These are phyloP conservation scores for Miamiensis avidus DNA, from an alignment of 169 alveolate species.

Conservation along the genomic window DNA sequence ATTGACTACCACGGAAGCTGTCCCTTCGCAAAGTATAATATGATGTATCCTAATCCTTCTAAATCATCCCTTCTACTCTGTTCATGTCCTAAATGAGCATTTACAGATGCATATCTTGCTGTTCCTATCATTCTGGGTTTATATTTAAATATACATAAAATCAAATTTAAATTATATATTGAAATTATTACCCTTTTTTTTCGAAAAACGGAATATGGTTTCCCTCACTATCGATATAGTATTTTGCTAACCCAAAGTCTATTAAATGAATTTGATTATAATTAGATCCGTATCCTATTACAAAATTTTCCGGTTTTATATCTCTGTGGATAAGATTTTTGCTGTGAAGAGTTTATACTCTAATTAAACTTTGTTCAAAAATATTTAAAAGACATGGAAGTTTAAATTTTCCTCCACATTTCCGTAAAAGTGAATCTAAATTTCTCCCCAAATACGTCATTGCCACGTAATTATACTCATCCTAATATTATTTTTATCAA, in stretches of 20 bases:
- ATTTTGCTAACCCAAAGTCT: conserved; percentile 67
- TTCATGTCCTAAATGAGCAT: conserved; percentile 70
- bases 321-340: conserved; percentile 53
- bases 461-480: conserved; percentile 53
- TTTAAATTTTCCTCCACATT: conserved; percentile 47
- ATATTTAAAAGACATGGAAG: conserved; percentile 39
- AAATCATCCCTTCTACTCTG: conserved; percentile 80
- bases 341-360: conserved; percentile 59
- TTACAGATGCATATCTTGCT: conserved; percentile 73
- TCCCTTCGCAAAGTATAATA: conserved; percentile 68
- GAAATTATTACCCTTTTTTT: conserved; percentile 36
- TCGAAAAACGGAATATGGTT: conserved; percentile 55
- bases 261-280: conserved; percentile 53
- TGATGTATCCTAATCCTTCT: conserved; percentile 70
- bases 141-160: conserved; percentile 14
- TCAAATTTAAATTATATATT: too few species aligned
- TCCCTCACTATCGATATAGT: conserved; percentile 58
- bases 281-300: conserved; percentile 44
- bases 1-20: conserved; percentile 80
- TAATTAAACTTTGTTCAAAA: conserved; percentile 51
- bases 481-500: not conserved
- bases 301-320: conserved; percentile 51
- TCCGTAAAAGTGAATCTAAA: conserved; percentile 45
- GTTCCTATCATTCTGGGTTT: conserved; percentile 69
- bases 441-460: conserved; percentile 59